Evolutionary conservation across 2,329 filamentous ascomycete genomes (phyloP), one percentile per base, ranked within the genome.

Genomic region (Sclerotinia borealis): DNA sequence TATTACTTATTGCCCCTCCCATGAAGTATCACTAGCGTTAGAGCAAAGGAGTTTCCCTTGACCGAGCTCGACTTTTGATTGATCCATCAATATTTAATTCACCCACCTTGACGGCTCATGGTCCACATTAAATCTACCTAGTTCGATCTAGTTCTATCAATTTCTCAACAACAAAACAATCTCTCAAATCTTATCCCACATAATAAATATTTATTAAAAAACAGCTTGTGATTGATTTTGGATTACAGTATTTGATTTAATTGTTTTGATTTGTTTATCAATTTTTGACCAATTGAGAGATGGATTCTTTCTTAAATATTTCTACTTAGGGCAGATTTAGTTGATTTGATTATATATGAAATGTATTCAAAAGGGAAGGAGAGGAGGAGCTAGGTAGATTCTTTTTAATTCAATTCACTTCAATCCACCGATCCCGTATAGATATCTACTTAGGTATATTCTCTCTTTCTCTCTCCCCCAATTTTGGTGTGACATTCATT

Each of bases 1-100:
- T n/a, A 55, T 29, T 41, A 48, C 37, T 31, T 43, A 19, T 49
- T 59, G 59, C 59, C 59, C 59, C 59, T 55, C 49, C 17, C 59
- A 47, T 17, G 2, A 36, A 37, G n/a, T 45, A 27, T 36, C 29
- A 36, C 49, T 41, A 37, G 47, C 11, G 36, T 22, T 13, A 1
- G 17, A n/a, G n/a, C 4, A 48, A 11, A 25, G 25, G 25, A 31
- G 37, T 19, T 37, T 31, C 25, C 25, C 11, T 31, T 41, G 36
- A 8, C 17, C 9, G 5, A 19, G 41, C 41, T 43, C 4, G 41
- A n/a, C 6, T n/a, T n/a, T n/a, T n/a, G 15, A 41, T 41, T 17
- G 37, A 41, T n/a, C n/a, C n/a, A n/a, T n/a, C n/a, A n/a, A n/a
- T n/a, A n/a, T 17, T 4, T 17, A 9, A 43, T 43, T 34, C 34